phyloP scores from a whole-genome alignment of 2,329 filamentous ascomycete species.

The Microsporum canis region DNA sequence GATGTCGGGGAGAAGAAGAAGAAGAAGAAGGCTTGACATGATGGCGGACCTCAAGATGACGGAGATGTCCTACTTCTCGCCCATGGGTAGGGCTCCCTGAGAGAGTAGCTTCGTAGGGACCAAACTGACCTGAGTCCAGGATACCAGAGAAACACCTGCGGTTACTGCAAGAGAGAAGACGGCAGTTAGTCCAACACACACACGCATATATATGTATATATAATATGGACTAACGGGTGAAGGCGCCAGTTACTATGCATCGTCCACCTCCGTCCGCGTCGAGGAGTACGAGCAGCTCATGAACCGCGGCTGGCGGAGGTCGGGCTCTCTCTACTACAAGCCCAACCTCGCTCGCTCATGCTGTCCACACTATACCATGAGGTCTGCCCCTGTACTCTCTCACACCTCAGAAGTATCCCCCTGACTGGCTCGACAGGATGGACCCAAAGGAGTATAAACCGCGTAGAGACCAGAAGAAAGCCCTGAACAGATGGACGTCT shows the following conservation, averaged over 20 bases:
- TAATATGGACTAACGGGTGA: background rate
- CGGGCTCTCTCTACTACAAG: constrained; percentile 40
- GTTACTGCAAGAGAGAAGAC: constrained; percentile 38
- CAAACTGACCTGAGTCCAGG: constrained; percentile 20
- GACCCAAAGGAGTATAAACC: constrained; percentile 34
- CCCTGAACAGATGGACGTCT: constrained; percentile 39
- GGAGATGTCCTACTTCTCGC: constrained; percentile 3
- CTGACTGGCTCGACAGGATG: constrained; percentile 22
- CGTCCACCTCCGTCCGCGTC: constrained; percentile 33
- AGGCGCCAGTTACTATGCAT: constrained; percentile 39
- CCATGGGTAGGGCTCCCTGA: background rate
- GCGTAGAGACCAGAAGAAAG: constrained; percentile 37
- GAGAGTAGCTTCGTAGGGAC: background rate
- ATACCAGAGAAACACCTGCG: constrained; percentile 38
- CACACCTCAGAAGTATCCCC: background rate
- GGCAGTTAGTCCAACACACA: constrained; percentile 34
- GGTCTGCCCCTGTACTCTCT: constrained; percentile 20
- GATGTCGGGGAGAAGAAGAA: background rate
- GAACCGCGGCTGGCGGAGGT: constrained; percentile 41
- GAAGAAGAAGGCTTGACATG: background rate
- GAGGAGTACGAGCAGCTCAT: constrained; percentile 39
- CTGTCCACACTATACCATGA: constrained; percentile 65
- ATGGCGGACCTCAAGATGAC: background rate
- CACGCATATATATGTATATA: background rate
- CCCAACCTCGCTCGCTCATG: constrained; percentile 60